phyloP scores from a whole-genome alignment of 371 early-diverging fungal genomes.

The Edhazardia aedis region DNA sequence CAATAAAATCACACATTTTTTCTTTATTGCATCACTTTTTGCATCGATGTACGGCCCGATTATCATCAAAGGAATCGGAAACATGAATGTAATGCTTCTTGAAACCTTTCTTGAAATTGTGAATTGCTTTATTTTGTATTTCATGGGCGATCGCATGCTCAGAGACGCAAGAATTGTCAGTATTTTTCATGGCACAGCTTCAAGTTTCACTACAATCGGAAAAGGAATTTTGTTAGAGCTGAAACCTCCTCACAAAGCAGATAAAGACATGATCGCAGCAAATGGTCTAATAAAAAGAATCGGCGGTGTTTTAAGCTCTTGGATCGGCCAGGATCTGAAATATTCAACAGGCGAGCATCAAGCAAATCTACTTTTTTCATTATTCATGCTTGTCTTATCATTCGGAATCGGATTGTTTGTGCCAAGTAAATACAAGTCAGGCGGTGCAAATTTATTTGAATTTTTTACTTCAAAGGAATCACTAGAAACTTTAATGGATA shows the following conservation, averaged over 20 bases:
- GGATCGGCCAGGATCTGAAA: constrained; percentile 34
- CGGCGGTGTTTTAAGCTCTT: constrained; percentile 21
- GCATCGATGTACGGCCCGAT: constrained; percentile 20
- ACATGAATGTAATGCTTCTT: constrained; percentile 11
- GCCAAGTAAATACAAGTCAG: neutral
- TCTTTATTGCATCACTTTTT: constrained; percentile 24
- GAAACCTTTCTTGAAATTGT: constrained; percentile 23
- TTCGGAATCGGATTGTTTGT: constrained; percentile 4
- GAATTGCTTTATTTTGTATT: constrained; percentile 15
- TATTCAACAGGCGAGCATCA: constrained; percentile 10
- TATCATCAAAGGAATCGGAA: constrained; percentile 18
- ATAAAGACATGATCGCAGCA: constrained; percentile 4
- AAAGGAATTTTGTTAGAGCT: constrained; percentile 21
- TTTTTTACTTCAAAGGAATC: too few relatives aligned
- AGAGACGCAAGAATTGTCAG: constrained; percentile 9
- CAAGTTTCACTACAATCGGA: constrained; percentile 11
- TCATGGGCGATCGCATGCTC: constrained; percentile 14
- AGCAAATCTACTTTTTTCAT: constrained; percentile 14
- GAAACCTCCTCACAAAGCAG: constrained; percentile 10
- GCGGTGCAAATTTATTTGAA: too few relatives aligned
- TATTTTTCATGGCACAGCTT: constrained; percentile 15
- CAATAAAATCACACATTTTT: constrained; percentile 25
- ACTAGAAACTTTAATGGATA: neutral
- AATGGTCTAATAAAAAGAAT: constrained; percentile 16
- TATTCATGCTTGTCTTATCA: constrained; percentile 4